These are phyloP conservation scores for Eucommia ulmoides DNA, from an alignment of 257 asterid species.

Conservation along the genomic window DNA sequence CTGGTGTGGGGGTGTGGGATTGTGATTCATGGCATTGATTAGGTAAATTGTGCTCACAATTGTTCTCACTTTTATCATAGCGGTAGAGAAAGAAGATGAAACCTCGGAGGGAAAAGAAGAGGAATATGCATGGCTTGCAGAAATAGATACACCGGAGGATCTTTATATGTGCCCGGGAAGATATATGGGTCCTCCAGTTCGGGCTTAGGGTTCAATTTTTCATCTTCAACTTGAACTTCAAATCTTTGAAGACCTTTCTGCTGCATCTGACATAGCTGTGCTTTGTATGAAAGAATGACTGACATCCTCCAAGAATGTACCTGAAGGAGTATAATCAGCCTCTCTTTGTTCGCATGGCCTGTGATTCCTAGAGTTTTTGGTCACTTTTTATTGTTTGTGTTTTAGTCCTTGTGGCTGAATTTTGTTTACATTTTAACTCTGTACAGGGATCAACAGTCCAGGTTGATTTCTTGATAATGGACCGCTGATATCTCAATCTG, in stretches of 20 bases:
- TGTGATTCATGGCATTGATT: neutral
- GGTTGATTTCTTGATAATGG: no score
- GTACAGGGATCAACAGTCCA: no score
- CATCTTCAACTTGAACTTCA: neutral
- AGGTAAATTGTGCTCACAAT: neutral
- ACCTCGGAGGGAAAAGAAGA: slow-evolving; percentile 26
- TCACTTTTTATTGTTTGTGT: neutral
- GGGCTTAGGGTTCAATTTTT: slow-evolving; percentile 13
- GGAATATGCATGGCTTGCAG: slow-evolving; percentile 85
- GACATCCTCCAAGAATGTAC: neutral
- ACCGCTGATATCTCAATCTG: no score
- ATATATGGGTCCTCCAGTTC: slow-evolving; percentile 54
- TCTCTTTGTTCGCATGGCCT: no score
- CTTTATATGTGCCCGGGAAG: slow-evolving; percentile 54
- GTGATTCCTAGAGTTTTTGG: neutral
- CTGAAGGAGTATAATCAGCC: no score
- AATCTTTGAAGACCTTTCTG: neutral
- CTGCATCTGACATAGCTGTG: neutral
- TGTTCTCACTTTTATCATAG: slow-evolving; percentile 20
- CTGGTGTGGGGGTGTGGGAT: neutral
- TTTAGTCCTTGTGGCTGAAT: neutral
- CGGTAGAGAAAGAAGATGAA: slow-evolving; percentile 23
- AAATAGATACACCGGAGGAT: slow-evolving; percentile 60
- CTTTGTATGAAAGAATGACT: neutral
- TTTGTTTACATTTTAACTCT: neutral